These are phyloP conservation scores for Aegilops longissima DNA, from an alignment of 176 grass and related monocot genomes.

Conservation along the genomic window DNA sequence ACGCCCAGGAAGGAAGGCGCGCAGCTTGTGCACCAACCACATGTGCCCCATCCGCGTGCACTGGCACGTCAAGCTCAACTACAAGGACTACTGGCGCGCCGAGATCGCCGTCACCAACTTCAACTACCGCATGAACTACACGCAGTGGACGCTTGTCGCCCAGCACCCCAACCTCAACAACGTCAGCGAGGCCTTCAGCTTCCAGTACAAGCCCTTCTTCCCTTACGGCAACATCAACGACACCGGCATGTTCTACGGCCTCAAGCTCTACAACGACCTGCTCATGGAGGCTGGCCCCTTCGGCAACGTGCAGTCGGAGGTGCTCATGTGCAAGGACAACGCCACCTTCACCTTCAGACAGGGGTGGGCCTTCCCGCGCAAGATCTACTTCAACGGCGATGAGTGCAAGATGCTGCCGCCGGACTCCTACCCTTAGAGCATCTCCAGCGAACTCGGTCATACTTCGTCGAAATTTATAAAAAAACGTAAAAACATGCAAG, in stretches of 20 bases:
- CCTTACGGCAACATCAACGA: slow-evolving; percentile 72
- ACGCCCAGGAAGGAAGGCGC: slow-evolving; percentile 66
- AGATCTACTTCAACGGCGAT: too few species aligned
- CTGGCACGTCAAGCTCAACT: slow-evolving; percentile 96
- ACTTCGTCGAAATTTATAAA: too few species aligned
- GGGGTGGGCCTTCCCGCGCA: too few species aligned
- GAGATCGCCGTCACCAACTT: slow-evolving; percentile 88
- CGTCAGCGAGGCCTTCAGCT: slow-evolving; percentile 81
- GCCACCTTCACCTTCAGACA: too few species aligned
- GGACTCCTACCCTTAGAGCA: too few species aligned
- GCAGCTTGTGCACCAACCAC: slow-evolving; percentile 68
- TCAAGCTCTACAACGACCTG: slow-evolving; percentile 84
- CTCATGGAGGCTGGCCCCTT: slow-evolving; percentile 83
- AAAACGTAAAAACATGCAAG: too few species aligned
- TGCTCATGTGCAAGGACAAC: too few species aligned
- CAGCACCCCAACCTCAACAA: slow-evolving; percentile 89
- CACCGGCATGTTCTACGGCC: slow-evolving; percentile 86
- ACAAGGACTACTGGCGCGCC: slow-evolving; percentile 92
- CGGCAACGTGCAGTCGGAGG: slow-evolving; percentile 73
- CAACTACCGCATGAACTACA: slow-evolving; percentile 96
- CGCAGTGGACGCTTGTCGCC: slow-evolving; percentile 82
- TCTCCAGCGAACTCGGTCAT: too few species aligned
- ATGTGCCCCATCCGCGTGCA: slow-evolving; percentile 90
- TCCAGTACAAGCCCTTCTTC: slow-evolving; percentile 73
- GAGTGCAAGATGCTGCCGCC: too few species aligned